Base-by-base conservation (phyloP, 2,329 filamentous ascomycete species). In the Aspergillus tanneri region DNA sequence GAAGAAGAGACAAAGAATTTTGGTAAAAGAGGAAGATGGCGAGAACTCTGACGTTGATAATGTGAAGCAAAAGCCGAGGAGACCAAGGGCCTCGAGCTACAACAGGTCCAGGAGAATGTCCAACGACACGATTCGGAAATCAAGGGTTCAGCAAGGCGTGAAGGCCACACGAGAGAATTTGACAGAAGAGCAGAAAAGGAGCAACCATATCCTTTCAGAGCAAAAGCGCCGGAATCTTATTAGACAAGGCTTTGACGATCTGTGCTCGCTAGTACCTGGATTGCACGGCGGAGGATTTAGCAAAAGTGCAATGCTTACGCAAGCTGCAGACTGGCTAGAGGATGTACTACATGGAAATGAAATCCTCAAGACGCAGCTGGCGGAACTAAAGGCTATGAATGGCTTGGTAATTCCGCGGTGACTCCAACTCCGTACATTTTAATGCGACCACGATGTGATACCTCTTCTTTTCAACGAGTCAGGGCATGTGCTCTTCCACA, bases 161-260 rank as follows among this genome's bases (percentile, higher is more conserved):
- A 72, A 71, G 52, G 36, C 63, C 4, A 46, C 62, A 3, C 65
- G 86, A 21, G 80, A 85, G 60, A 85, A 85, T 54, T 66, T 93
- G 3, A 82, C 84, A 0, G 87, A 92, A 57, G 84, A 87, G 51
- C 87, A 93, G 68, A 93, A 92, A 69, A 79, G 88, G 37, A 85
- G 85, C 61, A 95, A 96, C 58, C 89, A 95, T 63, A 93, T 95
- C 55, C 78, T 85, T 43, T 93, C 89, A 43, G 90, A 95, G 65
- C 88, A 95, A 71, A 95, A 93, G 69, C 81, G 90, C 25, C 79
- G 90, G 39, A 89, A 88, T 21, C 75, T 90, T 38, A 92, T 92
- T 61, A 87, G 90, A 63, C 81, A 87, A 56, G 88, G 88, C 0
- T 95, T 92, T 59, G 86, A 90, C 35, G 87, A 92, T 49, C 72